Evolutionary conservation across 2,329 filamentous ascomycete genomes (phyloP).

Genomic region (Penicillium sp.): DNA sequence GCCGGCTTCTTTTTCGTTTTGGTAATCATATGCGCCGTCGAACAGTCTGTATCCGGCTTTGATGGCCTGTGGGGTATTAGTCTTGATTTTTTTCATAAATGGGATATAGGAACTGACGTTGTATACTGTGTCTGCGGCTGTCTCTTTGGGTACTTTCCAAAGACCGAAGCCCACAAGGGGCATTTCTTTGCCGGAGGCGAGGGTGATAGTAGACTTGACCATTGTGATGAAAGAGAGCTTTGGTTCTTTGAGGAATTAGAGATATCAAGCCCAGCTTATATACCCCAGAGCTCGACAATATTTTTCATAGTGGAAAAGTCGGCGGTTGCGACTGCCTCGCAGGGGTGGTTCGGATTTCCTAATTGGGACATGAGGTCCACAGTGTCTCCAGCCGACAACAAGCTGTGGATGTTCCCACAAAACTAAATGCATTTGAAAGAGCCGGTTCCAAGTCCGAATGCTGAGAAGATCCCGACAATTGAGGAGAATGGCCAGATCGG

Average conservation of each 20-base stretch:
- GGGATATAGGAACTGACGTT: slow-evolving; percentile 1
- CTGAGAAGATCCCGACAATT: no score
- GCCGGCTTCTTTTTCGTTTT: slow-evolving; percentile 14
- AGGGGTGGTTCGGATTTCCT: not conserved
- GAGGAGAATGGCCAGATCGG: no score
- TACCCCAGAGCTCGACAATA: not conserved
- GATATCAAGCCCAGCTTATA: not conserved
- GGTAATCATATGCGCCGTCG: slow-evolving; percentile 13
- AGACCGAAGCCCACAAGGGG: slow-evolving; percentile 16
- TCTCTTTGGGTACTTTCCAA: slow-evolving; percentile 16
- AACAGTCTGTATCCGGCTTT: slow-evolving; percentile 9
- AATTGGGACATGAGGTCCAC: not conserved
- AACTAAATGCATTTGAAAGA: no score
- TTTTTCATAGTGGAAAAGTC: not conserved
- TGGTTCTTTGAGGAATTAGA: not conserved
- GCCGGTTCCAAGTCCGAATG: no score
- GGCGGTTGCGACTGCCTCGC: not conserved
- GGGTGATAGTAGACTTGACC: slow-evolving; percentile 5
- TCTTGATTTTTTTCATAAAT: no score
- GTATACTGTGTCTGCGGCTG: slow-evolving; percentile 12
- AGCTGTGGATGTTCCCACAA: not conserved
- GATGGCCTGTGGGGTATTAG: slow-evolving; percentile 2
- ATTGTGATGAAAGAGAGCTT: not conserved
- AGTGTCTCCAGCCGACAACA: not conserved
- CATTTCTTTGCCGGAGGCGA: slow-evolving; percentile 16